Evolutionary conservation across 805 yeast genomes (phyloP), one percentile per base, ranked within the genome.

Genomic region (Lachancea fermentati): DNA sequence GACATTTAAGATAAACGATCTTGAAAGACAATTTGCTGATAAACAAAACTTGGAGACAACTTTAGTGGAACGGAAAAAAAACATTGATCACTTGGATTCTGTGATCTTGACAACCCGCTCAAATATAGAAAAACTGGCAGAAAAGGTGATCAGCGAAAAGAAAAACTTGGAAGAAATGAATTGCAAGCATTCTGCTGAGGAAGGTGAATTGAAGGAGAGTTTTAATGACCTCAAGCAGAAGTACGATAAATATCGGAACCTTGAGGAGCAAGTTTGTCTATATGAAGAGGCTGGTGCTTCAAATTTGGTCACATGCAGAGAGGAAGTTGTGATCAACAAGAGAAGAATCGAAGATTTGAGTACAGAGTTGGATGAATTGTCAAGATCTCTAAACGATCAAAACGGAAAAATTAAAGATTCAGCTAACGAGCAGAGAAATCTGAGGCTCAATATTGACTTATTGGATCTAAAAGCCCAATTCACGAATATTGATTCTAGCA

Each of bases 391-490:
- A 4, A 57, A 58, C 28, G 55, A 47, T 7, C 60, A 62, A 22
- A 77, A 69, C 39, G 65, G 58, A 37, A 69, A 63, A 35, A 51
- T 79, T 1, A 65, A 63, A n/a, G 82, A 84, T 46, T 73, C 84
- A 1, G 71, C 72, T 24, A 74, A 72, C 38, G 75, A 78, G 36
- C 79, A 81, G 49, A 73, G 86, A 22, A 78, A 77, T 42, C 63
- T 86, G 6, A 65, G 75, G 26, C 79, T 81, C 32, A 85, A 83
- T 45, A 51, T 85, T 25, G 85, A 81, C 44, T 65, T 79, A 11
- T 59, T 81, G 9, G 64, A 65, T 4, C 53, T 78, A 19, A 62
- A 66, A 14, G 40, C 34, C 1, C 73, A 77, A 39, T 49, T 75
- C 0, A 52, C 49, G 0, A 51, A 52, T 1, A 57, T 72, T 4